Percentiles rank a stretch among this genome's conserved stretches.
Conservation (phyloP, 305 asterid species). For the Petunia hybrid region DNA sequence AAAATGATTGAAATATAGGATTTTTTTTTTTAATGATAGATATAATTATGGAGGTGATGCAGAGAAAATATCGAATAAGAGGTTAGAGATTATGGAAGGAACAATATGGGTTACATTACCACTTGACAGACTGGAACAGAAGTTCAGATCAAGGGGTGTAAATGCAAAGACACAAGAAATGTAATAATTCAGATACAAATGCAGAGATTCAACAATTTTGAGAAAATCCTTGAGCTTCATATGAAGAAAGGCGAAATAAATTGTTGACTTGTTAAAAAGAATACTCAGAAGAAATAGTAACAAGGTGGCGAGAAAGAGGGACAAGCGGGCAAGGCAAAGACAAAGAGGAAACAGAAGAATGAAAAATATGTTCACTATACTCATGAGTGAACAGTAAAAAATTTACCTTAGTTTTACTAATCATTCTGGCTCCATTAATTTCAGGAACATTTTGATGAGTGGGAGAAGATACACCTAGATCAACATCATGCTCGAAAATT, state of each 20-base stretch:
- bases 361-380: background rate
- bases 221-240: constrained; percentile 22
- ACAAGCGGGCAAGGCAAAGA: background rate
- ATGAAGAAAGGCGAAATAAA: background rate
- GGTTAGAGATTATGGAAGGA: background rate
- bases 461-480: too few relatives aligned
- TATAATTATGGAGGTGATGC: background rate
- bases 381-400: too few relatives aligned
- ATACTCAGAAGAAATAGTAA: background rate
- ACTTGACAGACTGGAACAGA: background rate
- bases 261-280: background rate
- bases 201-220: background rate
- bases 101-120: constrained; percentile 11
- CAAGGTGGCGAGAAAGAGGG: background rate
- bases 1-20: background rate
- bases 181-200: background rate
- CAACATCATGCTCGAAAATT: too few relatives aligned
- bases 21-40: too few relatives aligned
- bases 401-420: too few relatives aligned
- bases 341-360: background rate
- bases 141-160: background rate
- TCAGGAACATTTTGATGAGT: too few relatives aligned
- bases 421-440: too few relatives aligned
- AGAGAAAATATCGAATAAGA: background rate
- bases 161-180: background rate